Base-by-base conservation (phyloP, 192 early-diverging fungal species). In the Cladochytrium replicatum region DNA sequence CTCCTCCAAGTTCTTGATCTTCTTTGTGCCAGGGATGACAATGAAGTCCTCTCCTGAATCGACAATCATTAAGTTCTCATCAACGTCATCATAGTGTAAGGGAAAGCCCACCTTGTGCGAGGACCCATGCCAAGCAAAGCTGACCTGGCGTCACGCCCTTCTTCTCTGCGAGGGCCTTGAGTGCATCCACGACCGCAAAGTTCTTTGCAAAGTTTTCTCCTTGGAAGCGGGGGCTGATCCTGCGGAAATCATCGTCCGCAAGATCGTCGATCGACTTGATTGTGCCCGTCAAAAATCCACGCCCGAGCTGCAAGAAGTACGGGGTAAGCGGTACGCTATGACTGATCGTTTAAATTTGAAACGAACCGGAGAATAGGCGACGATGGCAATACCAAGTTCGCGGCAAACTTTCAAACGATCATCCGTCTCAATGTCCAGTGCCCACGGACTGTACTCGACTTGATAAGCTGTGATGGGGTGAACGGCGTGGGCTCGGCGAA, bases 361-460 rank as follows among this genome's bases (percentile, higher is more conserved):
- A 2, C 72, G 73, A 2, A 82, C 39, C 3, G 81, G 80, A 4
- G 78, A 78, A 38, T 85, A 81, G 1, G 89, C 82, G 17, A 91
- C 64, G 8, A 69, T 53, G 21, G 69, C 54, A 31, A 75, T 56
- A 7, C 66, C 69, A 30, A 75, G 55, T 27, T 69, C 81, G 41
- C 81, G 72, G 56, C 84, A 87, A 11, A 77, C 59, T 25, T 78
- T 68, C 17, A 86, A 69, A 21, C 86, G 46, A 0, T 79, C 84
- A 34, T 82, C 71, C 2, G 58, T 73, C 60, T 85, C 80, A 15
- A 83, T 78, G 32, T 77, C 64, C 5, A 67, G 62, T 5, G 75
- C 63, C 67, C 84, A 74, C 3, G 81, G 68, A 32, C 70, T 54
- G 47, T n/a, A 39, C 42, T 61, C 58, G 25, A 66, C 41, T 37